phyloP scores from a whole-genome alignment of 208 protist species.

The Entamoeba histolytica region DNA sequence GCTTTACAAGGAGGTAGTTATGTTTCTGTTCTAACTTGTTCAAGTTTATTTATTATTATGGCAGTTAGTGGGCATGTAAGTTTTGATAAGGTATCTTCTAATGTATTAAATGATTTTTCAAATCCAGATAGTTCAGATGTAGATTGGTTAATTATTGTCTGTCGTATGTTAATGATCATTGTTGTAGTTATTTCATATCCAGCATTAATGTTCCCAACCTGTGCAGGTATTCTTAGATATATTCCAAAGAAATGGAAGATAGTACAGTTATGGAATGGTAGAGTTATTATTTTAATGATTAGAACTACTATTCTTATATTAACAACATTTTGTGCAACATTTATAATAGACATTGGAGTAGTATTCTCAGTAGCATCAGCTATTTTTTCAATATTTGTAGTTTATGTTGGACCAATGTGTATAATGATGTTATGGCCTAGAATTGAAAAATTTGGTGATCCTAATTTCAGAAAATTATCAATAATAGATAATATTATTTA shows the following conservation, averaged over 20 bases:
- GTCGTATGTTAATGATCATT: background rate
- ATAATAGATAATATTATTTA: background rate
- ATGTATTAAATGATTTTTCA: background rate
- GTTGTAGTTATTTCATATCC: background rate
- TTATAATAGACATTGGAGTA: background rate
- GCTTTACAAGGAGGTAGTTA: background rate
- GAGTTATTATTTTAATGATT: background rate
- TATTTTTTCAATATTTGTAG: background rate
- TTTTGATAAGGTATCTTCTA: background rate
- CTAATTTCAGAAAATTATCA: background rate
- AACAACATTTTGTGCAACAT: background rate
- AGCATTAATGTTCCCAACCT: background rate
- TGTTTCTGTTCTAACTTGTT: background rate
- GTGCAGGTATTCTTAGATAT: background rate
- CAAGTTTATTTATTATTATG: background rate
- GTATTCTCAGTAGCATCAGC: background rate
- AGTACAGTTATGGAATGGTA: background rate
- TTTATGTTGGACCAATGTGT: background rate
- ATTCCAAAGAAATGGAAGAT: background rate
- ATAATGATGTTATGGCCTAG: background rate
- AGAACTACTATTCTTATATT: background rate
- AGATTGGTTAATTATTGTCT: background rate
- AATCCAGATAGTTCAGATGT: background rate
- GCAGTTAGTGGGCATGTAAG: background rate
- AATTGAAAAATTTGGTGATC: background rate